These are phyloP conservation scores for Ophiocordyceps camponoti-saundersi DNA, from an alignment of 2,329 filamentous ascomycete species.

Conservation along the genomic window DNA sequence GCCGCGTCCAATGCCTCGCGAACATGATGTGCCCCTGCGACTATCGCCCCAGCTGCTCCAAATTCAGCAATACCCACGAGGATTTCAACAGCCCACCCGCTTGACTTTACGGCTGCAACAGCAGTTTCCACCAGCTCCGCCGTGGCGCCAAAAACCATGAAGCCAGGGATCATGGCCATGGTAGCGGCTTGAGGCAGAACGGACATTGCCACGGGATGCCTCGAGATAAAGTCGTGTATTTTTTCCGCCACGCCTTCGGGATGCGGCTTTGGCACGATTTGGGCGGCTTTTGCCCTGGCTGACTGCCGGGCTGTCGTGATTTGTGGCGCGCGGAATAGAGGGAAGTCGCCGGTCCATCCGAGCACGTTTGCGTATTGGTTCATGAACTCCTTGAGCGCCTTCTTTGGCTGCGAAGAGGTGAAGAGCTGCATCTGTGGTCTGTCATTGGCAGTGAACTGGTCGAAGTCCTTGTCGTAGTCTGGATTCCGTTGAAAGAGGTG, in stretches of 20 bases:
- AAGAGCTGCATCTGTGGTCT: background rate
- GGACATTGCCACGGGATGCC: background rate
- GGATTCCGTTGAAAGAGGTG: background rate
- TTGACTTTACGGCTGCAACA: background rate
- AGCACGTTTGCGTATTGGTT: background rate
- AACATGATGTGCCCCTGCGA: too few species aligned
- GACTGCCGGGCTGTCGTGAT: background rate
- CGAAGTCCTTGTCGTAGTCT: background rate
- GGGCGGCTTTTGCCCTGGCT: background rate
- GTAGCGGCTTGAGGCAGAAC: background rate
- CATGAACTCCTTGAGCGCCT: background rate
- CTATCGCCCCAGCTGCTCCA: too few species aligned
- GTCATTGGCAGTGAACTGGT: background rate
- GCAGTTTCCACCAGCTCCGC: background rate
- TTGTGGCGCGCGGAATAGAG: background rate
- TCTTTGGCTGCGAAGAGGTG: background rate
- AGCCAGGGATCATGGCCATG: background rate
- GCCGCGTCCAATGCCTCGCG: too few species aligned
- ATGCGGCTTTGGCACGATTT: background rate
- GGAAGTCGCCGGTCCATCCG: conserved; percentile 1
- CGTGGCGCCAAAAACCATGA: background rate
- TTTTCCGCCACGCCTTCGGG: background rate
- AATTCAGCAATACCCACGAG: too few species aligned
- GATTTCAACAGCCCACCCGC: too few species aligned
- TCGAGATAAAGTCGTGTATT: background rate